These are phyloP conservation scores for Trametes cubensis DNA, from an alignment of 768 basidiomycete species.

Conservation along the genomic window DNA sequence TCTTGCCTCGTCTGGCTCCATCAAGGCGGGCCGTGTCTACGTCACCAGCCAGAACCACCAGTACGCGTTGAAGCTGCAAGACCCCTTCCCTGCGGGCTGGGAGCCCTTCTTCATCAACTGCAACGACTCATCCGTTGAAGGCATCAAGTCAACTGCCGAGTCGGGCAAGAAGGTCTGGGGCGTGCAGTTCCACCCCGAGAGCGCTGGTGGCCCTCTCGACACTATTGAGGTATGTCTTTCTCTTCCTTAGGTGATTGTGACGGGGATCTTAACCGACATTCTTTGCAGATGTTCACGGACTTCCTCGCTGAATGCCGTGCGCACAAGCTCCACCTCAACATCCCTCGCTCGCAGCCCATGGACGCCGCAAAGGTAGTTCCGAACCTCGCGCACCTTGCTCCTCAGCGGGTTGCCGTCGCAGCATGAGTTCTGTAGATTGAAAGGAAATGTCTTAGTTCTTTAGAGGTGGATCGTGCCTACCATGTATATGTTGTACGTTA, in stretches of 20 bases:
- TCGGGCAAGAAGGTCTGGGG: slow-evolving; percentile 96
- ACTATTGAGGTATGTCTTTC: slow-evolving; percentile 81
- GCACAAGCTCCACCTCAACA: slow-evolving; percentile 44
- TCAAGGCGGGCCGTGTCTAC: slow-evolving; percentile 95
- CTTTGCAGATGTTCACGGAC: slow-evolving; percentile 85
- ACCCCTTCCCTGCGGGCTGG: slow-evolving; percentile 96
- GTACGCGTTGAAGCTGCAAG: slow-evolving; percentile 91
- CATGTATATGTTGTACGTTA: slow-evolving; percentile 3
- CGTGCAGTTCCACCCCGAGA: slow-evolving; percentile 99
- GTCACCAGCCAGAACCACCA: slow-evolving; percentile 99
- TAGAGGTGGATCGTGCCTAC: background rate
- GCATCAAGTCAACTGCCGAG: slow-evolving; percentile 90
- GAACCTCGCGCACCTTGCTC: slow-evolving; percentile 12
- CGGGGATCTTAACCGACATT: background rate
- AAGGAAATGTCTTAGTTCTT: background rate
- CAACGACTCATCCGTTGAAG: slow-evolving; percentile 98
- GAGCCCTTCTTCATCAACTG: slow-evolving; percentile 99
- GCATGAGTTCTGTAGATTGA: slow-evolving; percentile 23
- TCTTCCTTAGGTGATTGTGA: slow-evolving; percentile 2
- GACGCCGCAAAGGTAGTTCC: slow-evolving; percentile 29
- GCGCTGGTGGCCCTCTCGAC: slow-evolving; percentile 96
- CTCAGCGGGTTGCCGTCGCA: slow-evolving; percentile 31
- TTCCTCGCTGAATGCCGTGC: slow-evolving; percentile 82
- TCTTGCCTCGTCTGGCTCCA: slow-evolving; percentile 88
- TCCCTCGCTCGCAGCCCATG: slow-evolving; percentile 24